Percentiles rank a stretch among this genome's conserved stretches.
phyloP scores from a whole-genome alignment of 164 flowering plant genomes.

The Annona squamosa region DNA sequence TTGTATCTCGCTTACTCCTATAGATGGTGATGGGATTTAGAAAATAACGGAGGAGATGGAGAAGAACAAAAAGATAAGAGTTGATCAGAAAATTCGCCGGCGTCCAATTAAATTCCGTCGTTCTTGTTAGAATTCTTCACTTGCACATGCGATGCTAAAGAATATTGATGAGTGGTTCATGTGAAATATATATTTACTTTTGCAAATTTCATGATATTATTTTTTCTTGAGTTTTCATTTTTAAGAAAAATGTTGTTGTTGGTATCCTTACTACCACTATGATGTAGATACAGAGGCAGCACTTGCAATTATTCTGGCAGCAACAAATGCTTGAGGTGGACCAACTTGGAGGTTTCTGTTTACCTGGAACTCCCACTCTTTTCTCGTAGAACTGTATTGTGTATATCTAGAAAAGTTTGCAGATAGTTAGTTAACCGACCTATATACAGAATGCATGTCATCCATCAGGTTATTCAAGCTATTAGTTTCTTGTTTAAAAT shows the following conservation, averaged over 20 bases:
- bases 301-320: slow-evolving; percentile 17
- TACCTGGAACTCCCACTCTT: background rate
- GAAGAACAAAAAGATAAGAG: no score
- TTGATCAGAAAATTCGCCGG: background rate
- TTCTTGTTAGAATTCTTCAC: no score
- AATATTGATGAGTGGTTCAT: background rate
- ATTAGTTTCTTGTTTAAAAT: no score
- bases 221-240: background rate
- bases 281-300: slow-evolving; percentile 10
- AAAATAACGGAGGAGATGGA: no score
- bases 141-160: no score
- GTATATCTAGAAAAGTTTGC: no score
- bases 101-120: background rate
- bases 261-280: background rate
- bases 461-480: no score
- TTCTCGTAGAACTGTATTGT: no score
- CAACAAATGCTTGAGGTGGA: slow-evolving; percentile 15
- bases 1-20: no score
- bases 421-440: no score
- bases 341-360: slow-evolving; percentile 6
- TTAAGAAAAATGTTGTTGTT: background rate
- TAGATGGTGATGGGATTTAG: no score
- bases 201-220: background rate
- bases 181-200: background rate
- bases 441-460: no score